phyloP scores from a whole-genome alignment of 305 asterid species.

The Fraxinus greggii region DNA sequence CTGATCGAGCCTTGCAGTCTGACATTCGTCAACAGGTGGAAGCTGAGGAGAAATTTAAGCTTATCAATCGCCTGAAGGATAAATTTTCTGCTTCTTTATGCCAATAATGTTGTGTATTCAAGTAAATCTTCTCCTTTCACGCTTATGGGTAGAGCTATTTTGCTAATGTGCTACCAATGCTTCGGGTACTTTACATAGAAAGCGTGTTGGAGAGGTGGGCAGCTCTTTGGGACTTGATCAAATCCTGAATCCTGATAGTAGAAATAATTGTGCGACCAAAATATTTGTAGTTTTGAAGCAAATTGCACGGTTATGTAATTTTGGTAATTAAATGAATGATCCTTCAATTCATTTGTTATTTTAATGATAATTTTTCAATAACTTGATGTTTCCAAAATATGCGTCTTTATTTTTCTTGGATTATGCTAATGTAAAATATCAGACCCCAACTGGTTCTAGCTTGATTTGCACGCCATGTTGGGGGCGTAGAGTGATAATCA shows the following conservation, averaged over 20 bases:
- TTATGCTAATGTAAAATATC: neutral
- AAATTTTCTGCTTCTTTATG: constrained; percentile 37
- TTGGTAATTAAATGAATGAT: neutral
- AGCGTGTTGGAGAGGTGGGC: neutral
- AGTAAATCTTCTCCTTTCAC: neutral
- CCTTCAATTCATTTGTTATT: constrained; percentile 2
- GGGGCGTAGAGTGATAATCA: constrained; percentile 39
- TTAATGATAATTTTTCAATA: neutral
- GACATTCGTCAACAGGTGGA: constrained; percentile 79
- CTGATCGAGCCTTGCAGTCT: constrained; percentile 74
- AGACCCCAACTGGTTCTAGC: constrained; percentile 29
- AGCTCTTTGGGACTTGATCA: neutral
- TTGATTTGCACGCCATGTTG: constrained; percentile 45
- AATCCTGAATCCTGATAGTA: neutral
- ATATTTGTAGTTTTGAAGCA: neutral
- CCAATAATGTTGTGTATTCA: neutral
- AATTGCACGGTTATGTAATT: neutral
- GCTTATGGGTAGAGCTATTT: neutral
- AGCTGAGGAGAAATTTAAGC: constrained; percentile 97
- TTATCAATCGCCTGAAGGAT: constrained; percentile 76
- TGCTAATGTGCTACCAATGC: neutral
- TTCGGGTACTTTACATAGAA: neutral
- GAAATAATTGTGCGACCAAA: neutral
- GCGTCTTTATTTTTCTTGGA: neutral
- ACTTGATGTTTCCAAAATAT: neutral